Conservation (phyloP, 352 stramenopile species). For the Pythium dissimile region DNA sequence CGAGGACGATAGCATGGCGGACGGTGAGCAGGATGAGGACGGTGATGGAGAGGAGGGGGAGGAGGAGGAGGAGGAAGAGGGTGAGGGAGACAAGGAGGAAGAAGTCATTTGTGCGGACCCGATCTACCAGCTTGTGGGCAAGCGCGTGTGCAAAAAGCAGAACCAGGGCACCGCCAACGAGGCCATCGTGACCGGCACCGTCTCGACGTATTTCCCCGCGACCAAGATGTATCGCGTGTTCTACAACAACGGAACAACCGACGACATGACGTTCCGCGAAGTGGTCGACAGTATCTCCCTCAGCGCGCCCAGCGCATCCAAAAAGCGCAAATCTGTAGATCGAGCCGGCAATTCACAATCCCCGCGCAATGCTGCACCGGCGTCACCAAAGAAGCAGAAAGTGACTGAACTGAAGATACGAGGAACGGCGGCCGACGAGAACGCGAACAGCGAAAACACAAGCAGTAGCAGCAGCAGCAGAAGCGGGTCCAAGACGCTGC, state of each 20-base stretch:
- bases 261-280: slow-evolving; percentile 58
- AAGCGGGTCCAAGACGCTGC: no score
- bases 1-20: slow-evolving; percentile 16
- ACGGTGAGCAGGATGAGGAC: slow-evolving; percentile 22
- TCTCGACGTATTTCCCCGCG: slow-evolving; percentile 71
- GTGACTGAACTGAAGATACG: neutral
- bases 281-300: slow-evolving; percentile 57
- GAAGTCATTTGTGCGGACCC: slow-evolving; percentile 17
- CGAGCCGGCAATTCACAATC: neutral
- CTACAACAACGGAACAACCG: slow-evolving; percentile 47
- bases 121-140: slow-evolving; percentile 46
- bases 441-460: slow-evolving; percentile 14
- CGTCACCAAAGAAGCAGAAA: slow-evolving; percentile 16
- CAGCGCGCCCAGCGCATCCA: slow-evolving; percentile 8
- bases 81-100: neutral
- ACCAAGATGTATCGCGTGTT: slow-evolving; percentile 75
- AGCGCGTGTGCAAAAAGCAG: slow-evolving; percentile 37
- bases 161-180: slow-evolving; percentile 24
- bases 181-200: slow-evolving; percentile 38
- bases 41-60: slow-evolving; percentile 11
- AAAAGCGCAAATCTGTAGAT: slow-evolving; percentile 39
- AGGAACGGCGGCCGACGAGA: neutral
- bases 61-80: slow-evolving; percentile 20
- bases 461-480: no score
- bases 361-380: no score